phyloP scores from a whole-genome alignment of 1,284 basidiomycete genomes.

The Trametes polyzona region DNA sequence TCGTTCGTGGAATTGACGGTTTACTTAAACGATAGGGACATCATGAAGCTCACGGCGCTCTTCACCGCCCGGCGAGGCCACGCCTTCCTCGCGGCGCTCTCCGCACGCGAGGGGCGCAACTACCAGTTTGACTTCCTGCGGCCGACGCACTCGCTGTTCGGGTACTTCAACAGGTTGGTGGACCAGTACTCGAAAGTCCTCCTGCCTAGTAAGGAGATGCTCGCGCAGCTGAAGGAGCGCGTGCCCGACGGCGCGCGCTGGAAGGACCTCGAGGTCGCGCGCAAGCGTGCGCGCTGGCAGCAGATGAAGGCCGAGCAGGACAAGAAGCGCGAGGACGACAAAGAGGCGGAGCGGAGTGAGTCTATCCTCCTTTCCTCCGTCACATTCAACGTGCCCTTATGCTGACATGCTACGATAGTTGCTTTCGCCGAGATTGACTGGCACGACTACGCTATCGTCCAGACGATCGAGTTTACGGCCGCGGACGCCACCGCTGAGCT shows the following conservation, averaged over 20 bases:
- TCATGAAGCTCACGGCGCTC: conserved; percentile 92
- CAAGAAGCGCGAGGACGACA: conserved; percentile 86
- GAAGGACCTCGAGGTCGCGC: conserved; percentile 79
- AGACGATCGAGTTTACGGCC: conserved; percentile 97
- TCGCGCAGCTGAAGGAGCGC: conserved; percentile 72
- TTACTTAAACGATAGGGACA: conserved; percentile 60
- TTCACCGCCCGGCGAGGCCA: conserved; percentile 94
- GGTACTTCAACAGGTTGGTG: conserved; percentile 96
- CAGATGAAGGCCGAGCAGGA: conserved; percentile 82
- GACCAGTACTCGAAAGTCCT: conserved; percentile 95
- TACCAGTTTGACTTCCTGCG: conserved; percentile 98
- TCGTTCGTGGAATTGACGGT: conserved; percentile 26
- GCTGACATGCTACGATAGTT: conserved; percentile 46
- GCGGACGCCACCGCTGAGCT: conserved; percentile 91
- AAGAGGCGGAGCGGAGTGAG: conserved; percentile 85
- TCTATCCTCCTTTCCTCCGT: conserved; percentile 24
- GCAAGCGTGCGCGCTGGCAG: conserved; percentile 89
- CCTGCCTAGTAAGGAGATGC: conserved; percentile 76
- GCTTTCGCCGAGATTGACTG: conserved; percentile 98
- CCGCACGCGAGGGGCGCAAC: conserved; percentile 89
- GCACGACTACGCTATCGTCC: conserved; percentile 99
- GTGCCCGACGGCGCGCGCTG: conserved; percentile 67
- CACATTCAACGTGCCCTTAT: neutral
- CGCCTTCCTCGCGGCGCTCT: conserved; percentile 84
- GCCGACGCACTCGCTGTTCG: conserved; percentile 94